Evolutionary conservation across 306 rosid genomes (phyloP).

Genomic region (Trifolium repens): DNA sequence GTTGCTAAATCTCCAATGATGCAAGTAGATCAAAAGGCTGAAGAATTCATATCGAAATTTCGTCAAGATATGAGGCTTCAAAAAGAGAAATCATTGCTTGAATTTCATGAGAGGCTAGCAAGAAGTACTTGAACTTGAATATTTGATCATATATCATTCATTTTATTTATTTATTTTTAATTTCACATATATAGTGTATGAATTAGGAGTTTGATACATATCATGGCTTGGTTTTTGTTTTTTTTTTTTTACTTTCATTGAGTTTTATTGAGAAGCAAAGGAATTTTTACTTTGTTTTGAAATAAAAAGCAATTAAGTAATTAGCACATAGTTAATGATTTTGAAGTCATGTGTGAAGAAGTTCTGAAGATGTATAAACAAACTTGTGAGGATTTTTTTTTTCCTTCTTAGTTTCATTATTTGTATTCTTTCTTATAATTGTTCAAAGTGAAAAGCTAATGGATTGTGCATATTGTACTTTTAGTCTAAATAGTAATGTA

Average conservation of each 20-base stretch:
- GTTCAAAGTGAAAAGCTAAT: background rate
- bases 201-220: constrained; percentile 12
- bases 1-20: constrained; percentile 51
- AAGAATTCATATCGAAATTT: constrained; percentile 49
- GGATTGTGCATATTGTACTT: background rate
- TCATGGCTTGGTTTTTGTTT: background rate
- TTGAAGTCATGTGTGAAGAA: constrained; percentile 12
- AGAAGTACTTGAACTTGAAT: constrained; percentile 43
- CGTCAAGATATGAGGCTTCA: constrained; percentile 54
- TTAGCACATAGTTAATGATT: background rate
- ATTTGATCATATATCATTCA: background rate
- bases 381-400: background rate
- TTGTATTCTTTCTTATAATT: background rate
- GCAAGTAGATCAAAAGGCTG: constrained; percentile 54
- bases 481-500: background rate
- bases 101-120: constrained; percentile 52
- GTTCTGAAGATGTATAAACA: constrained; percentile 6
- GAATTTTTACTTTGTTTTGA: background rate
- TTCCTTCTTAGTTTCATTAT: background rate
- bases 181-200: constrained; percentile 22
- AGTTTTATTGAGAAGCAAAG: constrained; percentile 29
- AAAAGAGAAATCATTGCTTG: constrained; percentile 53
- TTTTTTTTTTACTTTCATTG: constrained; percentile 2
- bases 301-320: background rate
- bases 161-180: constrained; percentile 13